Evolutionary conservation across 176 grass and related monocot genomes (phyloP), one percentile per base, ranked within the genome.

Genomic region (Metroxylon sagu): DNA sequence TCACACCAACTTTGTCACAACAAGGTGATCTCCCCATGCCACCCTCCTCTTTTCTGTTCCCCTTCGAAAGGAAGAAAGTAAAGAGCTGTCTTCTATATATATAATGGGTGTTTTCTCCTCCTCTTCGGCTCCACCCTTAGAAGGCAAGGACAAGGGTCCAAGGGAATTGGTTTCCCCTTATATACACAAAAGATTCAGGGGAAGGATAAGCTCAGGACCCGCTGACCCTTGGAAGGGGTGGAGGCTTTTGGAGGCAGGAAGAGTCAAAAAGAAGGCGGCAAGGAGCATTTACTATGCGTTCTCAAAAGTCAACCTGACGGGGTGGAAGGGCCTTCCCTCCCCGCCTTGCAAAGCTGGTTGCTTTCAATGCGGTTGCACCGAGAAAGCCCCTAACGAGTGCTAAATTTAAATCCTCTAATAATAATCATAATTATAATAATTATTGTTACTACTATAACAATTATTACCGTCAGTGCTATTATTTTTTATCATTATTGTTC

Each of bases 11-110:
- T 71, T 84, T 87, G 71, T 95, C 80, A 76, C 90, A 95, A 77
- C 85, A 95, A 73, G 90, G 86, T 35, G 86, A 80, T 65, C 90
- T 95, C 74, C 73, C 86, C 90, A 95, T 95, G 25, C 28, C 30
- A 3, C 18, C 49, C 48, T 50, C 35, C 26, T 26, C 21, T 10
- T 52, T 25, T 74, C 16, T 25, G 6, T 76, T 4, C 5, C 28
- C 52, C 25, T 43, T 19, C 26, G 25, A 6, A 10, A 12, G 14
- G 35, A 14, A 43, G 14, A 10, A 43, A 10, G 14, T 2, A 43
- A 2, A 43, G 35, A 43, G 35, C 10, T 43, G 2, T 43, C 10
- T 43, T 43, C 35, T 43, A 43, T 43, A 43, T 43, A 43, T 43
- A 3, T 14, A 10, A 43, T 43, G 8, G 35, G 35, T 43, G 35